Evolutionary conservation across 208 protist genomes (phyloP).

Genomic region (Leishmania arabica): DNA sequence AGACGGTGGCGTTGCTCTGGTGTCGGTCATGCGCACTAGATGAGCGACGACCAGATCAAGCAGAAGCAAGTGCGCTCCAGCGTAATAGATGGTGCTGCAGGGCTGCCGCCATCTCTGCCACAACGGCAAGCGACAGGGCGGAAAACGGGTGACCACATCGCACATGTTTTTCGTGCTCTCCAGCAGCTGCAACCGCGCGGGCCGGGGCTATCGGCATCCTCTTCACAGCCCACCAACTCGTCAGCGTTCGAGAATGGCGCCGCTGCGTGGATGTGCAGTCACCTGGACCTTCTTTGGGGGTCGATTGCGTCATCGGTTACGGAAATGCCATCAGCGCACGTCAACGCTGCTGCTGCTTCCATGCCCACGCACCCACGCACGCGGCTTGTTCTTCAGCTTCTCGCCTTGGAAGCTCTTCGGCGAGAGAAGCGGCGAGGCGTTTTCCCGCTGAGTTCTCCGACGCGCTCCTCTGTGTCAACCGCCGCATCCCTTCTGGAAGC

Average conservation of each 20-base stretch:
- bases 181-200: conserved; percentile 7
- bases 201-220: background rate
- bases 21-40: conserved; percentile 5
- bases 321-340: background rate
- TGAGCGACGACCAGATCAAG: background rate
- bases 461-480: background rate
- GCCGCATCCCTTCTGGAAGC: background rate
- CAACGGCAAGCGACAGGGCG: background rate
- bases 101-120: background rate
- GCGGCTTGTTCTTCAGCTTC: conserved; percentile 16
- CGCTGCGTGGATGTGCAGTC: conserved; percentile 30
- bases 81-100: background rate
- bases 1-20: background rate
- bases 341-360: background rate
- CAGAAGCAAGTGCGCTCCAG: background rate
- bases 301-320: background rate
- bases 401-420: conserved; percentile 10
- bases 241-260: conserved; percentile 11
- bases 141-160: conserved; percentile 1
- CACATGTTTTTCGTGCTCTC: conserved; percentile 4
- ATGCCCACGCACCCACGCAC: conserved; percentile 14
- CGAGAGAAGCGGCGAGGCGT: background rate
- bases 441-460: background rate
- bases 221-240: background rate
- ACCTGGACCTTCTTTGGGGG: conserved; percentile 27